These are phyloP conservation scores for Aphanomyces astaci DNA, from an alignment of 352 stramenopile species.

Conservation along the genomic window DNA sequence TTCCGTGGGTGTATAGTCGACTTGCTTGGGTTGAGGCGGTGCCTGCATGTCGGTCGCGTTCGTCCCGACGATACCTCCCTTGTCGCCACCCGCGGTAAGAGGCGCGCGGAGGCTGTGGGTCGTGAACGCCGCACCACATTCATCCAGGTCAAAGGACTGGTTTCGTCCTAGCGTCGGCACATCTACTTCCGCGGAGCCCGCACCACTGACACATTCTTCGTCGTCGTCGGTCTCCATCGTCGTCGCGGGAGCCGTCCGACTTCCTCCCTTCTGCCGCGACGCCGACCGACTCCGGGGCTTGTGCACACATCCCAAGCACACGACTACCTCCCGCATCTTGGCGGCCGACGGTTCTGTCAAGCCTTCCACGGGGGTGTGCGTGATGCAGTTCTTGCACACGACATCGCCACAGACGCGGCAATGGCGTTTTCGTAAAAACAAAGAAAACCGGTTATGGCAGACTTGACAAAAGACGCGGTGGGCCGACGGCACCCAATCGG, in stretches of 20 bases:
- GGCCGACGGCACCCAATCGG: conserved; percentile 76
- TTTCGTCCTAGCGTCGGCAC: neutral
- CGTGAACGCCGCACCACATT: neutral
- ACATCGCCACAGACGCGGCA: conserved; percentile 70
- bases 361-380: neutral
- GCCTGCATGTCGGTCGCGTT: neutral
- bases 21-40: neutral
- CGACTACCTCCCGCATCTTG: neutral
- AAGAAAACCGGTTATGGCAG: conserved; percentile 45
- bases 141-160: neutral
- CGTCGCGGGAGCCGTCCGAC: neutral
- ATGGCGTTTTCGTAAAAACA: conserved; percentile 48
- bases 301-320: neutral
- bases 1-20: neutral
- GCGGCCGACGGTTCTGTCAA: no score
- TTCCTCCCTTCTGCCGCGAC: neutral
- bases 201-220: neutral
- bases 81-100: no score
- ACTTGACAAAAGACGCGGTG: conserved; percentile 79
- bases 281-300: neutral
- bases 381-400: conserved; percentile 47
- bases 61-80: no score
- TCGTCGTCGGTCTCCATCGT: neutral
- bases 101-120: neutral
- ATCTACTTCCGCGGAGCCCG: no score